Evolutionary conservation across 164 flowering plant genomes (phyloP).

Genomic region (Litsea cubeba): DNA sequence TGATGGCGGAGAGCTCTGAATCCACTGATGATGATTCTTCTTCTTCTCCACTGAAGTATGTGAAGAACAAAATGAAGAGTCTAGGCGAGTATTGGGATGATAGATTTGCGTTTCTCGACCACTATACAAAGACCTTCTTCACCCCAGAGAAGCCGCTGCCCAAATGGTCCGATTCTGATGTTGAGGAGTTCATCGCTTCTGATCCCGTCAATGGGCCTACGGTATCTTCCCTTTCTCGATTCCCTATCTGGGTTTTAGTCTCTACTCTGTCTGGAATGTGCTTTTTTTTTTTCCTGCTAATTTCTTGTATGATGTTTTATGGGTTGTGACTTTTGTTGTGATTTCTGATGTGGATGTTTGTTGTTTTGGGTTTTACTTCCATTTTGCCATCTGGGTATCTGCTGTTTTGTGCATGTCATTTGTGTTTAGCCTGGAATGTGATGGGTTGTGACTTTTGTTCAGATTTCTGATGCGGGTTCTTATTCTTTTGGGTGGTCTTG

Average conservation of each 20-base stretch:
- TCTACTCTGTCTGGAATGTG: neutral
- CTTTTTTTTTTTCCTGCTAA: too few species aligned
- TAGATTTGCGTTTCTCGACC: slow-evolving; percentile 47
- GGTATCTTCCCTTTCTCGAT: slow-evolving; percentile 24
- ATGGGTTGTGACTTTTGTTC: neutral
- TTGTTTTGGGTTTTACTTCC: too few species aligned
- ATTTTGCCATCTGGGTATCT: slow-evolving; percentile 3
- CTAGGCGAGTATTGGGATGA: slow-evolving; percentile 40
- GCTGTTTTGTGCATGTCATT: neutral
- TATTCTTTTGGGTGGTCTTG: neutral
- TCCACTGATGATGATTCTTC: neutral
- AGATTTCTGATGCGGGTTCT: neutral
- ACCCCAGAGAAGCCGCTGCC: slow-evolving; percentile 54
- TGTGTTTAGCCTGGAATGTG: neutral
- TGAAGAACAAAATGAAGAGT: neutral
- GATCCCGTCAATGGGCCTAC: slow-evolving; percentile 84
- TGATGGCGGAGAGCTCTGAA: slow-evolving; percentile 10
- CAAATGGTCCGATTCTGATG: slow-evolving; percentile 67
- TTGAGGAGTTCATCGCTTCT: slow-evolving; percentile 68
- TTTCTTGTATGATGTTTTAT: too few species aligned
- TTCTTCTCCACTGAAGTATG: neutral
- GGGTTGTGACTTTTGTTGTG: too few species aligned
- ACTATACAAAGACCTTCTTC: slow-evolving; percentile 40
- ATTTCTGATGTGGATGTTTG: too few species aligned
- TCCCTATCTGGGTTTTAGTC: neutral